Base-by-base conservation (phyloP, 1,284 basidiomycete genomes). In the Irpex rosettiformis region DNA sequence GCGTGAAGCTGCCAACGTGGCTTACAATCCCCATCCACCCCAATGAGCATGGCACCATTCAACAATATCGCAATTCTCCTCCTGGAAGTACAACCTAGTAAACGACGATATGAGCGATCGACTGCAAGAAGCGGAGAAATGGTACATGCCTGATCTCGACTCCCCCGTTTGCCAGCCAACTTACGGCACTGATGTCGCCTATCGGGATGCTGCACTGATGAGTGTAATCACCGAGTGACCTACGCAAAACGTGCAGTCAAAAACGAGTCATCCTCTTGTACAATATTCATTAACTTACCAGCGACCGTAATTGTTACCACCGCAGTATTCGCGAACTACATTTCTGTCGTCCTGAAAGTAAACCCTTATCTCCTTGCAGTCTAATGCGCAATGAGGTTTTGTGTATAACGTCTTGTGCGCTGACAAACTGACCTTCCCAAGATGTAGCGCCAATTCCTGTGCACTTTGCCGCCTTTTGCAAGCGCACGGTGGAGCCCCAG, bases 161-260 rank as follows among this genome's bases (percentile, higher is more conserved):
- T 8, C 43, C 43, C 7, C 18, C 27, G 25, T 3, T 37, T 52
- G 21, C 27, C 30, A 33, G 27, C 57, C 57, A 58, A 10, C 52
- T 54, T 4, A 58, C 57, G 4, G 57, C 57, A 13, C 51, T 58
- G 57, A 58, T 58, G 27, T 58, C 53, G 10, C 57, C 53, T 22
- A 58, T 24, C 6, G 28, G 43, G 30, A 30, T 18, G 3, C 18
- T 54, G 30, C 33, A 58, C 22, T 25, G 25, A 16, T 54, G 18
- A 24, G n/a, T 33, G 24, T 49, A 54, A 10, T 42, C 52, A 8
- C 45, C 43, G 11, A 21, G 3, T n/a, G 27, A 7, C 47, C 18
- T 24, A 40, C 11, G 25, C 2, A 45, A 18, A 13, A 10, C 16
- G 16, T 37, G 33, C n/a, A n/a, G n/a, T n/a, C n/a, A n/a, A n/a